Base-by-base conservation (phyloP, 257 asterid genomes). In the Phtheirospermum japonicum region DNA sequence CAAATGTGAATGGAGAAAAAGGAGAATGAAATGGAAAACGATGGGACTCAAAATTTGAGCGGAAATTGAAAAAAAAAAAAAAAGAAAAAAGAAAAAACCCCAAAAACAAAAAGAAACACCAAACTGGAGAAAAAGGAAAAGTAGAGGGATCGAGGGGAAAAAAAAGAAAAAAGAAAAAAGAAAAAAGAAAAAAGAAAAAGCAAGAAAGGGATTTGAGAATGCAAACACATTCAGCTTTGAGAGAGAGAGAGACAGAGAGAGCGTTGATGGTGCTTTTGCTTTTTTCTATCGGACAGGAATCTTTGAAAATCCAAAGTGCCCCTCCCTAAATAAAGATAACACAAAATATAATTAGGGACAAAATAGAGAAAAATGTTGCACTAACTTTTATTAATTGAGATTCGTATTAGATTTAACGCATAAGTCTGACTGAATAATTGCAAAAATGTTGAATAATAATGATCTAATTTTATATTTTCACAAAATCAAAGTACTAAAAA, bases 161-260 rank as follows among this genome's bases (percentile, higher is more conserved):
- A n/a, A n/a, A n/a, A 3, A 23, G 3, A 20, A 20, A 64, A 72
- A 30, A 65, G 75, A 32, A 32, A 72, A 76, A 73, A n/a, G n/a
- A n/a, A n/a, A n/a, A n/a, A 3, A 23, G 3, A 20, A 20, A 64
- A 72, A 30, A 65, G 75, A 32, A 32, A 72, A 76, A 73, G 76
- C 74, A 68, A 73, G 92, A 83, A 81, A 83, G 84, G 82, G 94
- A 85, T 66, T n/a, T 76, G 75, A 73, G 85, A 79, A 67, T 66
- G 73, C 71, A 54, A 49, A 71, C 69, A 59, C 70, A 62, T 18
- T 69, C 67, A 31, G 71, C 61, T 52, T 57, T 28, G 49, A 75
- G 70, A 51, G 70, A 57, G 78, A 69, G 61, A 67, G 14, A 10
- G 46, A 50, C 66, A 31, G 74, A 68, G 71, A 80, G 90, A 79